These are phyloP conservation scores for Tylopilus sp. DNA, from an alignment of 768 basidiomycete genomes.

Conservation along the genomic window DNA sequence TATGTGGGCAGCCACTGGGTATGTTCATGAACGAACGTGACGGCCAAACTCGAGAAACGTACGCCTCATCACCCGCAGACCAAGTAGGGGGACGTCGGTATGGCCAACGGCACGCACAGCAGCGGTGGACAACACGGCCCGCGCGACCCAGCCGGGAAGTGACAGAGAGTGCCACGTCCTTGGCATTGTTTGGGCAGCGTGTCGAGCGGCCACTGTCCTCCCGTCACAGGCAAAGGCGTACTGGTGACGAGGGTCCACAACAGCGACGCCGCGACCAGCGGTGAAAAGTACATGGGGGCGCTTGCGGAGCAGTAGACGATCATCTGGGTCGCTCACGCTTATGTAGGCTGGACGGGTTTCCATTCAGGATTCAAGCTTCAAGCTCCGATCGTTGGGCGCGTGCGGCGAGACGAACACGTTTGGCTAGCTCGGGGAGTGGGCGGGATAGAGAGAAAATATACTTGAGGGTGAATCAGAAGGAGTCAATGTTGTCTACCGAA, in stretches of 20 bases:
- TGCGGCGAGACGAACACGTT: too few relatives aligned
- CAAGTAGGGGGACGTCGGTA: conserved; percentile 5
- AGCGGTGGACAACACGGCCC: conserved; percentile 14
- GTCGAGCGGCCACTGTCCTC: not conserved
- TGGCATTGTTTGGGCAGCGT: not conserved
- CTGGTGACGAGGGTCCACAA: not conserved
- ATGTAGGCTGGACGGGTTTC: too few relatives aligned
- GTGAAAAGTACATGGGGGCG: not conserved
- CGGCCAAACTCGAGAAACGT: not conserved
- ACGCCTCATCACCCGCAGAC: conserved; percentile 5
- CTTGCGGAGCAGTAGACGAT: not conserved
- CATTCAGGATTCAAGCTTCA: not conserved
- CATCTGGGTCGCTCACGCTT: not conserved
- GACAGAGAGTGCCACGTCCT: conserved; percentile 6
- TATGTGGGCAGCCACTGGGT: too few relatives aligned
- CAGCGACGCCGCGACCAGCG: not conserved
- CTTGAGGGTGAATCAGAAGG: too few relatives aligned
- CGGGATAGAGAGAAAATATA: too few relatives aligned
- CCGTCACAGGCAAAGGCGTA: conserved; percentile 1
- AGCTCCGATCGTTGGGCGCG: not conserved
- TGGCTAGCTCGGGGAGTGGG: not conserved
- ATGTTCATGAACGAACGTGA: not conserved
- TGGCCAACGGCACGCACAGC: conserved; percentile 10
- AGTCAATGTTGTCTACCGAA: too few relatives aligned
- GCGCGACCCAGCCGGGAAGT: conserved; percentile 15